Base-by-base conservation (phyloP, 306 rosid genomes). In the Vicia villosa region DNA sequence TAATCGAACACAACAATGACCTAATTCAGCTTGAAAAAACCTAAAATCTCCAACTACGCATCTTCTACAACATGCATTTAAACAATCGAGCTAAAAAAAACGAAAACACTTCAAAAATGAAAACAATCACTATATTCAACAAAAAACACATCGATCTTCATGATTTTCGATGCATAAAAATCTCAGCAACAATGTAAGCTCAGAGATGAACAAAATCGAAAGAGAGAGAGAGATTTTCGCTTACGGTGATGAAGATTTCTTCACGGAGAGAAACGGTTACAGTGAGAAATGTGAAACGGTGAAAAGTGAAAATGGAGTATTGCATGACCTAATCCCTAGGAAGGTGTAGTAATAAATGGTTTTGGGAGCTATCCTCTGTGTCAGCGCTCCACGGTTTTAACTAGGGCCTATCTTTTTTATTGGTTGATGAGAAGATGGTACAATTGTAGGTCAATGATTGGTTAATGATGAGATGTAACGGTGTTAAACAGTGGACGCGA, bases 201-300 rank as follows among this genome's bases (percentile, higher is more conserved):
- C 22, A 26, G 59, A 72, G 45, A 65, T 9, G n/a, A 65, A 47
- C 26, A 22, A 49, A 8, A 49, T 0, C 1, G 56, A 16, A 1
- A 2, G 51, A 50, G n/a, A 16, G 22, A 45, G 74, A 58, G 8
- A 15, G 54, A 65, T 20, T 4, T 13, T 4, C 12, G 61, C 68
- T 73, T 68, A 79, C 83, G 16, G 30, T 10, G 59, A 52, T 52
- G 59, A 52, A 52, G 38, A 7, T 34, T 7, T 10, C 10, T 5
- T 52, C 20, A 3, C 21, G 7, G 56, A 50, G 56, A 0, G 11
- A 9, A 17, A 17, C 10, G 24, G 5, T 6, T 4, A 13, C 38
- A 0, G 7, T 30, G 21, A 30, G 10, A 34, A 34, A 34, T 34
- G 38, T 34, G 34, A 34, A 34, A 34, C 0, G 0, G 6, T 58